A percentile compares a stretch with the other conserved stretches of the same genome.
These are phyloP conservation scores for Arthrobotrys iridis DNA, from an alignment of 2,329 filamentous ascomycete genomes.

Conservation along the genomic window DNA sequence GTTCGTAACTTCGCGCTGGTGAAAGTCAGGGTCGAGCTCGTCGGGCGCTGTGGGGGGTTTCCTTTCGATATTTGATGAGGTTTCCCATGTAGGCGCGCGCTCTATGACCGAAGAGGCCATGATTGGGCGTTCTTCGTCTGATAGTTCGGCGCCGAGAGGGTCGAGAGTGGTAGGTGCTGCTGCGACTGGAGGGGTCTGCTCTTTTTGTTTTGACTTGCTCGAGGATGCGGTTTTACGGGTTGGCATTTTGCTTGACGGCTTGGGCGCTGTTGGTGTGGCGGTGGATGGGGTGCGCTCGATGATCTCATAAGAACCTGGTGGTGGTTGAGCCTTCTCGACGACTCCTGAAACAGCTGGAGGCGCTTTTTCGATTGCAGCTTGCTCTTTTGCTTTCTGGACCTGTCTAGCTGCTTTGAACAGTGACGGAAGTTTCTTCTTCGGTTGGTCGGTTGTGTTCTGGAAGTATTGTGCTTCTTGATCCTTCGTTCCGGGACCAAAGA, in stretches of 20 bases:
- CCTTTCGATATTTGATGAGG: conserved; percentile 64
- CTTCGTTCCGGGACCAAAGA: conserved; percentile 44
- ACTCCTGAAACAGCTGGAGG: not conserved
- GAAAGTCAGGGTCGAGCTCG: conserved; percentile 76
- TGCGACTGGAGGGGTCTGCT: not conserved
- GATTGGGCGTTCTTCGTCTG: conserved; percentile 52
- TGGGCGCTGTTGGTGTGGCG: conserved; percentile 15
- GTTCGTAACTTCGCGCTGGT: conserved; percentile 79
- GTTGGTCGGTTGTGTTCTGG: conserved; percentile 35
- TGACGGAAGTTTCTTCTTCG: conserved; percentile 48
- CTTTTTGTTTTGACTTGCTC: conserved; percentile 3
- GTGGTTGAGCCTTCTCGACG: not conserved
- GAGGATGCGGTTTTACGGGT: conserved; percentile 19
- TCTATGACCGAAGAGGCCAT: conserved; percentile 50
- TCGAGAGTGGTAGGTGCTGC: conserved; percentile 3
- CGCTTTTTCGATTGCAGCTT: conserved; percentile 27
- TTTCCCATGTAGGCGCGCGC: conserved; percentile 44
- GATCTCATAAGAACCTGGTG: conserved; percentile 40
- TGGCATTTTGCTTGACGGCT: conserved; percentile 25
- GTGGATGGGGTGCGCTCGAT: conserved; percentile 27
- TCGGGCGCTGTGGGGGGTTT: conserved; percentile 66
- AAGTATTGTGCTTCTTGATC: conserved; percentile 50
- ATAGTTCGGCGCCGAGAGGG: conserved; percentile 33
- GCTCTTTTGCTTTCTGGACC: conserved; percentile 42
- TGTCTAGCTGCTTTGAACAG: conserved; percentile 46